Evolutionary conservation across 345 rosid genomes (phyloP).

Genomic region (Gossypium longicalyx): DNA sequence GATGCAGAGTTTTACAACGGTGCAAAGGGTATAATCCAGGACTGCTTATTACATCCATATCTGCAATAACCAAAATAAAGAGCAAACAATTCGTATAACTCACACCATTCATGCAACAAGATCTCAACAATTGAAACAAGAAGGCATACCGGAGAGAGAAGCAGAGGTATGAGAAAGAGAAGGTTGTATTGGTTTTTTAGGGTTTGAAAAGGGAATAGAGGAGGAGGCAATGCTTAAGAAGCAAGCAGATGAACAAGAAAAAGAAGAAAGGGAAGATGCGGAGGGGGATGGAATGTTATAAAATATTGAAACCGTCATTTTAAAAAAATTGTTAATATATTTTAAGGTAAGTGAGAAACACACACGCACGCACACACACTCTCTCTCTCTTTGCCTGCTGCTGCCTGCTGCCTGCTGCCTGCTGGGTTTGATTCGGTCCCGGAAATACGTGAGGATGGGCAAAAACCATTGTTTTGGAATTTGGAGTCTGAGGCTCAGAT

Average conservation of each 20-base stretch:
- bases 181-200: background rate
- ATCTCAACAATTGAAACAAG: background rate
- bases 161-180: background rate
- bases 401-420: too few relatives aligned
- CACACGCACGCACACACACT: too few relatives aligned
- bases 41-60: slow-evolving; percentile 42
- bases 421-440: too few relatives aligned
- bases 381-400: too few relatives aligned
- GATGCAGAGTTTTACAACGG: slow-evolving; percentile 70
- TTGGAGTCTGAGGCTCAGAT: too few relatives aligned
- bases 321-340: too few relatives aligned
- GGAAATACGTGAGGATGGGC: too few relatives aligned
- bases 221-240: background rate
- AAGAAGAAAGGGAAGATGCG: too few relatives aligned
- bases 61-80: slow-evolving; percentile 3
- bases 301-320: too few relatives aligned
- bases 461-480: too few relatives aligned
- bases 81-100: background rate
- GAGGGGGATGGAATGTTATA: too few relatives aligned
- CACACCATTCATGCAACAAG: background rate
- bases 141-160: background rate
- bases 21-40: slow-evolving; percentile 54
- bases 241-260: background rate
- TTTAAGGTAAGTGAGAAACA: too few relatives aligned
- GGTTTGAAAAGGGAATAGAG: background rate